Conservation (phyloP, 768 basidiomycete species). For the Suillus luteus region DNA sequence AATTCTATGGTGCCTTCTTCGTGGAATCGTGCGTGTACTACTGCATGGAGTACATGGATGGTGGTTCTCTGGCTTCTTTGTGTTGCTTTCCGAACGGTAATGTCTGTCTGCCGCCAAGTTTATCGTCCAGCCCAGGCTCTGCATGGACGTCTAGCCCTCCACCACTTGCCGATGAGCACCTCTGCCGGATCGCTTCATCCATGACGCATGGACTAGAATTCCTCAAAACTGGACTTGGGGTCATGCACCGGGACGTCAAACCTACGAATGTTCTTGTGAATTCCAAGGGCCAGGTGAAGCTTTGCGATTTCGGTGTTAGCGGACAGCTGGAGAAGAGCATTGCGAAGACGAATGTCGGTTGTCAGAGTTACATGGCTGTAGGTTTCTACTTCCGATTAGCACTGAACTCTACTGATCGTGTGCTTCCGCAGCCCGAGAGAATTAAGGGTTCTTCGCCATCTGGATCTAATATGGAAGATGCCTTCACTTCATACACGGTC, state of each 20-base stretch:
- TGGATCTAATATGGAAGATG: constrained; percentile 32
- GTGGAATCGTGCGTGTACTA: constrained; percentile 99
- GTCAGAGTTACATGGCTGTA: constrained; percentile 98
- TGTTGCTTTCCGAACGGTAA: constrained; percentile 49
- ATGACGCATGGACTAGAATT: constrained; percentile 93
- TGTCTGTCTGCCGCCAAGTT: constrained; percentile 35
- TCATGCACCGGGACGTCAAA: constrained; percentile 85
- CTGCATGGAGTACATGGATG: constrained; percentile 99
- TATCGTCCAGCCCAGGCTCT: constrained; percentile 35
- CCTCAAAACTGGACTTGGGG: constrained; percentile 92
- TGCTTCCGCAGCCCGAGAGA: constrained; percentile 74
- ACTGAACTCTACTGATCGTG: constrained; percentile 9
- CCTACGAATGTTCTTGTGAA: constrained; percentile 95
- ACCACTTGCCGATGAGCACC: constrained; percentile 69
- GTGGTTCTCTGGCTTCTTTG: constrained; percentile 86
- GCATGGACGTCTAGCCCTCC: constrained; percentile 37
- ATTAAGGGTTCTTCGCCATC: constrained; percentile 85
- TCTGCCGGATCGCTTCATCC: constrained; percentile 76
- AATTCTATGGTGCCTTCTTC: constrained; percentile 99
- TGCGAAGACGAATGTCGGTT: constrained; percentile 98
- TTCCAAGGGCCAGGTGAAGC: constrained; percentile 83
- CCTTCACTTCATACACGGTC: constrained; percentile 75
- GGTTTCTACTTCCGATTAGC: constrained; percentile 32
- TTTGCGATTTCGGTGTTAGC: constrained; percentile 99
- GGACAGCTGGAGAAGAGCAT: constrained; percentile 95